Evolutionary conservation across 805 yeast species (phyloP).

Genomic region (Candida glaebosa): DNA sequence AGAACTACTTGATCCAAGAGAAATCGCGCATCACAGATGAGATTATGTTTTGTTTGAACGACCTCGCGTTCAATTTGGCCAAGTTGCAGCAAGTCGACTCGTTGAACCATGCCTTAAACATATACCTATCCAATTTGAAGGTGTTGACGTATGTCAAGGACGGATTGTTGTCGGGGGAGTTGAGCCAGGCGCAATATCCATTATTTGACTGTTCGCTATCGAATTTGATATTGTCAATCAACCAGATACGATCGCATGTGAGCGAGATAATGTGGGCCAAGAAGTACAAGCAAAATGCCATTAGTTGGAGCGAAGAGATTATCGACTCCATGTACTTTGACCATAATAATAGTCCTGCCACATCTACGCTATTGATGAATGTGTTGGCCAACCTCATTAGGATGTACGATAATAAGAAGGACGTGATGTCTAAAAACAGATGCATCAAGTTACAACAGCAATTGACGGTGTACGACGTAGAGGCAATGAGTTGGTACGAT

Average conservation of each 20-base stretch:
- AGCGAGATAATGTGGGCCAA: conserved; percentile 41
- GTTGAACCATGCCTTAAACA: conserved; percentile 27
- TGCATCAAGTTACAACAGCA: conserved; percentile 24
- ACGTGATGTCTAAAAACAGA: conserved; percentile 21
- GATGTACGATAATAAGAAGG: conserved; percentile 29
- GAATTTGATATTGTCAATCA: conserved; percentile 24
- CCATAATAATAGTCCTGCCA: conserved; percentile 22
- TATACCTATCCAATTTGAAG: conserved; percentile 35
- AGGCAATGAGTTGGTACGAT: conserved; percentile 29
- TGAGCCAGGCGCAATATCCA: conserved; percentile 30
- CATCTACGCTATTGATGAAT: conserved; percentile 24
- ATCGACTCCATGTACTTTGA: conserved; percentile 32
- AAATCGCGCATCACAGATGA: conserved; percentile 35
- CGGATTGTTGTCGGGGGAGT: conserved; percentile 11
- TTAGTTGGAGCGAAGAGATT: conserved; percentile 41
- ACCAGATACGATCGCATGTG: conserved; percentile 36
- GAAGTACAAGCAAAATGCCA: conserved; percentile 35
- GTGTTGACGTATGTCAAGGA: conserved; percentile 17
- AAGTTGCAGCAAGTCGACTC: conserved; percentile 11
- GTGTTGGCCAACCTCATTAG: conserved; percentile 29
- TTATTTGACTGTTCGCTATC: conserved; percentile 30
- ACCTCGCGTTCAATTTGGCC: conserved; percentile 31
- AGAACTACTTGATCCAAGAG: conserved; percentile 22
- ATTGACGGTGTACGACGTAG: conserved; percentile 25
- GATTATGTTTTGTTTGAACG: conserved; percentile 28